Evolutionary conservation across 164 flowering plant genomes (phyloP).

Genomic region (Sextonia rubra): DNA sequence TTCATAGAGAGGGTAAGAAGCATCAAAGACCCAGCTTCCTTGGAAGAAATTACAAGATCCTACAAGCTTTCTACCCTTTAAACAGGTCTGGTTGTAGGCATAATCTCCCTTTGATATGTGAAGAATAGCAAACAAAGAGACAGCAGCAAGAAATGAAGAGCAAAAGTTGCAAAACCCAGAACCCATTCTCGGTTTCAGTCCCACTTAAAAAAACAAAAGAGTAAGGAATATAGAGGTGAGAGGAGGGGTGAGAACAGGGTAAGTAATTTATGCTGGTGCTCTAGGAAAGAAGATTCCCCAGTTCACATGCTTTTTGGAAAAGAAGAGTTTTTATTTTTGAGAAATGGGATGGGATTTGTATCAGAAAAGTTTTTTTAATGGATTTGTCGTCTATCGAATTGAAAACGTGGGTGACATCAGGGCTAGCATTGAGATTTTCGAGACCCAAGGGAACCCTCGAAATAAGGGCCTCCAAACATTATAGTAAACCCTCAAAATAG

Average conservation of each 20-base stretch:
- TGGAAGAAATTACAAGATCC: constrained; percentile 49
- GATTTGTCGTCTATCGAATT: too few species aligned
- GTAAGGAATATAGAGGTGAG: constrained; percentile 7
- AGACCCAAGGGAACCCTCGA: too few species aligned
- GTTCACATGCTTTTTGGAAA: too few species aligned
- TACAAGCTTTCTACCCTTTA: neutral
- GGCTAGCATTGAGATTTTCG: too few species aligned
- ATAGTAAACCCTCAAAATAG: too few species aligned
- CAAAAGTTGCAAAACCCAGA: neutral
- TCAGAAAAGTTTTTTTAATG: too few species aligned
- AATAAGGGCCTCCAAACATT: too few species aligned
- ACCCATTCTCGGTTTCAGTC: constrained; percentile 30
- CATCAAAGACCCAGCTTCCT: constrained; percentile 75
- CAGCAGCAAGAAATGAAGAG: constrained; percentile 6
- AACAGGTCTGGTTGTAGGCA: constrained; percentile 15
- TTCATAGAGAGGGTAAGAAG: constrained; percentile 63
- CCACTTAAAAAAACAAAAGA: constrained; percentile 1
- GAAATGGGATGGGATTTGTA: too few species aligned
- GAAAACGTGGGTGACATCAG: too few species aligned
- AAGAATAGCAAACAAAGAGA: constrained; percentile 7
- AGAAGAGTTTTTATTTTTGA: too few species aligned
- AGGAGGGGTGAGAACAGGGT: neutral
- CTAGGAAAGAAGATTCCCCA: too few species aligned
- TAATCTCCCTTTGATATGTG: constrained; percentile 14
- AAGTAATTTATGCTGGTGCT: too few species aligned